Conservation (phyloP, 768 basidiomycete genomes). For the Mycena galericulata region DNA sequence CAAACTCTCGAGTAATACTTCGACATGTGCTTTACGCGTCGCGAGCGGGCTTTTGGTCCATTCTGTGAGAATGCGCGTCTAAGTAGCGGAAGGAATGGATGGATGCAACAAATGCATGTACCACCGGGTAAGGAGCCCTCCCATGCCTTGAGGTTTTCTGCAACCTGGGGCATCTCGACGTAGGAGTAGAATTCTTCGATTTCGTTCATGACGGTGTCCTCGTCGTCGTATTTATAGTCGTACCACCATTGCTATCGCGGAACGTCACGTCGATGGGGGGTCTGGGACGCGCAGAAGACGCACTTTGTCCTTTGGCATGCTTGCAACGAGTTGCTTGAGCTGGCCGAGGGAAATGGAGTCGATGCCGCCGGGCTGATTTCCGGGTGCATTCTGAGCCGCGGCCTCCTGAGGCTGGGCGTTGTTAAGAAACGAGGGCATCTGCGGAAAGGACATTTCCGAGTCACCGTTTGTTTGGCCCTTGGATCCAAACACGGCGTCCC, state of each 20-base stretch:
- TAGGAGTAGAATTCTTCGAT: constrained; percentile 99
- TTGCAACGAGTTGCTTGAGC: constrained; percentile 75
- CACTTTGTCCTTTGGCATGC: constrained; percentile 28
- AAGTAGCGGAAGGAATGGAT: constrained; percentile 9
- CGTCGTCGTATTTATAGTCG: constrained; percentile 96
- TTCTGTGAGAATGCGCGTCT: constrained; percentile 52
- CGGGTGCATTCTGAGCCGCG: constrained; percentile 38
- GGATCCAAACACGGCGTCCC: not conserved
- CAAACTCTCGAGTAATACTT: constrained; percentile 85
- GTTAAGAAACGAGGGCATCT: constrained; percentile 30
- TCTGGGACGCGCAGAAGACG: constrained; percentile 15
- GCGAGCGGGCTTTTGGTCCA: constrained; percentile 80
- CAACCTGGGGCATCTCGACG: constrained; percentile 92
- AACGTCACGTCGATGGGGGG: constrained; percentile 38
- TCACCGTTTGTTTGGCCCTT: constrained; percentile 2
- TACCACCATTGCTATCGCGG: constrained; percentile 80
- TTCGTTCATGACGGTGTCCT: constrained; percentile 95
- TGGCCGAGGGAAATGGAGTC: constrained; percentile 88
- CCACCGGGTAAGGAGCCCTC: constrained; percentile 85
- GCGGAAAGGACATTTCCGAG: constrained; percentile 21
- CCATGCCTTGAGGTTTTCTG: constrained; percentile 90
- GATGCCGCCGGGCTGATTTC: constrained; percentile 52
- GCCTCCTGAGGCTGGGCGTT: constrained; percentile 40
- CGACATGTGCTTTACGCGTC: constrained; percentile 79
- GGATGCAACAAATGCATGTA: constrained; percentile 47